These are phyloP conservation scores for Nothopassalora personata DNA, from an alignment of 2,329 filamentous ascomycete genomes.

Conservation along the genomic window DNA sequence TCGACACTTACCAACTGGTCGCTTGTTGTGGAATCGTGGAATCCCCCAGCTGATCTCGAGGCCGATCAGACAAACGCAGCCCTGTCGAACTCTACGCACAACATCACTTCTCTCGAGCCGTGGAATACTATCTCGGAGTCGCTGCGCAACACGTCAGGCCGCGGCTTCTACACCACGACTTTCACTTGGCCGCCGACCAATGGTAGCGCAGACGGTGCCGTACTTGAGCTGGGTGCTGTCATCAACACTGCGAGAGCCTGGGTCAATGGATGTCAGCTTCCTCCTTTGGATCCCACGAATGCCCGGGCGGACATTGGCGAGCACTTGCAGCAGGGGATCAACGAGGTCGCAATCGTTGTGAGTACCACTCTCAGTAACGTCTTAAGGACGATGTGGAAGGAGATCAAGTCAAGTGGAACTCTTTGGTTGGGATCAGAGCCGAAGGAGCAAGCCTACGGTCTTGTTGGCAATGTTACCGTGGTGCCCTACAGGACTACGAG, in stretches of 20 bases:
- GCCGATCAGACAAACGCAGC: slow-evolving; percentile 11
- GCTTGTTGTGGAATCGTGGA: slow-evolving; percentile 38
- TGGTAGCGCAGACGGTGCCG: slow-evolving; percentile 18
- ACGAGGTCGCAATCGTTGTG: slow-evolving; percentile 29
- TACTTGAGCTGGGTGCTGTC: slow-evolving; percentile 28
- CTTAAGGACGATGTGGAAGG: slow-evolving; percentile 7
- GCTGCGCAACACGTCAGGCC: slow-evolving; percentile 31
- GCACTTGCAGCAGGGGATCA: slow-evolving; percentile 25
- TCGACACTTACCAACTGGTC: slow-evolving; percentile 33
- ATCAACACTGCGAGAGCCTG: slow-evolving; percentile 28
- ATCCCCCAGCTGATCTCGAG: slow-evolving; percentile 32
- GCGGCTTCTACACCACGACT: slow-evolving; percentile 33
- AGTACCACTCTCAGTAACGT: slow-evolving; percentile 32
- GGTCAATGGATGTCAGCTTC: slow-evolving; percentile 29
- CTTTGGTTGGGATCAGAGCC: slow-evolving; percentile 11
- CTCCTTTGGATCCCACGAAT: slow-evolving; percentile 30
- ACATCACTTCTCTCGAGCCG: slow-evolving; percentile 28
- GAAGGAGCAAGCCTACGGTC: slow-evolving; percentile 12
- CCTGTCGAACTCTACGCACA: slow-evolving; percentile 31
- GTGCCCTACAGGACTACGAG: slow-evolving; percentile 9
- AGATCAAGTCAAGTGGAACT: slow-evolving; percentile 12
- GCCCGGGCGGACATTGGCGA: slow-evolving; percentile 24
- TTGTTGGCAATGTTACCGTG: slow-evolving; percentile 12
- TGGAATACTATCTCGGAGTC: slow-evolving; percentile 33
- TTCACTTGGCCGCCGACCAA: slow-evolving; percentile 26